phyloP scores from a whole-genome alignment of 1,284 basidiomycete species.

The Polyporus tsugae region DNA sequence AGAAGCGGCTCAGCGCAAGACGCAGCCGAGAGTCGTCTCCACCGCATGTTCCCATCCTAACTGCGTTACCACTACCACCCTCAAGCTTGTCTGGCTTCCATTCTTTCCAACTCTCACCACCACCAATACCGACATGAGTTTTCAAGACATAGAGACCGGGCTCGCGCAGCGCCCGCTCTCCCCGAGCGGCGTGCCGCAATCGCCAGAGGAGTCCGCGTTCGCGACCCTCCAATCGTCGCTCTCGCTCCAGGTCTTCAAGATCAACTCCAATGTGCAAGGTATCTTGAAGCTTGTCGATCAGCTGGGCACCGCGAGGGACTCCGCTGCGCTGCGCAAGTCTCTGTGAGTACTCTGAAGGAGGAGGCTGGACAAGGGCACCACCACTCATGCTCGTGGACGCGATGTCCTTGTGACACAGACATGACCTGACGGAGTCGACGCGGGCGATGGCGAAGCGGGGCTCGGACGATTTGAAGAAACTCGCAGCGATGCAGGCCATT shows the following conservation, averaged over 20 bases:
- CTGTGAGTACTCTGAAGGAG: constrained; percentile 60
- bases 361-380: neutral
- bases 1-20: neutral
- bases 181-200: constrained; percentile 53
- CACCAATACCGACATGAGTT: constrained; percentile 62
- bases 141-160: constrained; percentile 81
- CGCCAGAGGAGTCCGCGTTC: constrained; percentile 79
- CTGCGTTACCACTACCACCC: neutral
- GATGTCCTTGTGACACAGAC: constrained; percentile 47
- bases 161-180: constrained; percentile 54
- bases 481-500: constrained; percentile 72
- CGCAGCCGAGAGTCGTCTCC: constrained; percentile 1
- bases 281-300: constrained; percentile 94
- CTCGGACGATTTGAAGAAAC: constrained; percentile 90
- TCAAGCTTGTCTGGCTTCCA: neutral
- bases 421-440: constrained; percentile 94
- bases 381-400: neutral
- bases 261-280: constrained; percentile 96
- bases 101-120: neutral
- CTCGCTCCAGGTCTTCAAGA: constrained; percentile 97
- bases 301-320: constrained; percentile 85
- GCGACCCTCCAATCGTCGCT: constrained; percentile 83
- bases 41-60: neutral
- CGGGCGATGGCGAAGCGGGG: constrained; percentile 94
- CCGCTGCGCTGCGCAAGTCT: constrained; percentile 75